A percentile compares a stretch with the other conserved stretches of the same genome.
phyloP scores from a whole-genome alignment of 768 basidiomycete species.

The Flagelloscypha sp. region DNA sequence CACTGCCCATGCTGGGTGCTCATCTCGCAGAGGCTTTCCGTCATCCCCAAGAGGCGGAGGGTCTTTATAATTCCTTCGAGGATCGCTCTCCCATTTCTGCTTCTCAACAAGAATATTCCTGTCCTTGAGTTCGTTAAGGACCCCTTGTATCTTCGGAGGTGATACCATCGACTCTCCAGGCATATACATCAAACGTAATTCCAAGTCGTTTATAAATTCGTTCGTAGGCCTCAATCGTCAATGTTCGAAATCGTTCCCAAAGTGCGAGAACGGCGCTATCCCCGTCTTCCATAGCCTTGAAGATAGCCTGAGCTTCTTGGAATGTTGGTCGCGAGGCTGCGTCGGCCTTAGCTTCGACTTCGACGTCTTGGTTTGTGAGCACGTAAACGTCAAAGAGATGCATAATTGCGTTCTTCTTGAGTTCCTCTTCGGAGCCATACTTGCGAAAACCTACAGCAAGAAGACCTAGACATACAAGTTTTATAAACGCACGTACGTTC shows the following conservation, averaged over 20 bases:
- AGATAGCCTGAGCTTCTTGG: conserved; percentile 19
- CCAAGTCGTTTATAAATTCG: conserved; percentile 27
- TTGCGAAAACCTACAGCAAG: conserved; percentile 29
- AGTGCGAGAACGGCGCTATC: conserved; percentile 26
- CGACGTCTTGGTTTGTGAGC: conserved; percentile 24
- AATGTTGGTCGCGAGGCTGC: conserved; percentile 3
- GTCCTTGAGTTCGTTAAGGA: conserved; percentile 20
- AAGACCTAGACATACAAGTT: too few species aligned
- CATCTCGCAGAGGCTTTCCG: conserved; percentile 8
- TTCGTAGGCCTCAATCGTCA: conserved; percentile 28
- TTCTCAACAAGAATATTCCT: conserved; percentile 11
- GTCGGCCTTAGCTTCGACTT: conserved; percentile 18
- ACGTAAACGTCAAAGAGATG: conserved; percentile 36
- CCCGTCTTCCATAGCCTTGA: conserved; percentile 31
- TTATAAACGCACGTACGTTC: background rate
- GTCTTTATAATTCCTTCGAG: conserved; percentile 2
- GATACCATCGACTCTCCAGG: conserved; percentile 28
- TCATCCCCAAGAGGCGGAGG: too few species aligned
- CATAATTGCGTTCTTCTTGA: conserved; percentile 28
- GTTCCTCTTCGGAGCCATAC: conserved; percentile 29
- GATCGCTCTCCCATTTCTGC: conserved; percentile 6
- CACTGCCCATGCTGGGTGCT: conserved; percentile 22
- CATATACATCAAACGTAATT: conserved; percentile 31
- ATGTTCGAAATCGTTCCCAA: conserved; percentile 30
- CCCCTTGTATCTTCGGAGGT: conserved; percentile 22